Evolutionary conservation across 2,329 filamentous ascomycete species (phyloP).

Genomic region (Xylariaceae sp.): DNA sequence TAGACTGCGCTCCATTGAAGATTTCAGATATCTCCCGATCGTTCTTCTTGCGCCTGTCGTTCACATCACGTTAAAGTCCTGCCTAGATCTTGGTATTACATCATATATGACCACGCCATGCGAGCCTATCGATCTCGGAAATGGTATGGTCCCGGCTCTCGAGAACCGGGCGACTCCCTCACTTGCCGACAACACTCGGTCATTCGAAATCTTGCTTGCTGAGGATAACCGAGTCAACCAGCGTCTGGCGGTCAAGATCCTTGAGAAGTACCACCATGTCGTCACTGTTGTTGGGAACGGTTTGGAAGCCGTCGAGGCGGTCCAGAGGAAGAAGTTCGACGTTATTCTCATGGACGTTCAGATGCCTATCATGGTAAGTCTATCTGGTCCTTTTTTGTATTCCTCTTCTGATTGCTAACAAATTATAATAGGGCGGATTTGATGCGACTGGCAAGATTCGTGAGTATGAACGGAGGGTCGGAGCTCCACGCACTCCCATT

Average conservation of each 20-base stretch:
- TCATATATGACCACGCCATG: conserved; percentile 99
- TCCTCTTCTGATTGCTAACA: conserved; percentile 2
- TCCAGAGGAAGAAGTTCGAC: conserved; percentile 89
- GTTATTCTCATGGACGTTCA: conserved; percentile 99
- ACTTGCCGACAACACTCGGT: conserved; percentile 88
- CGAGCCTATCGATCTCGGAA: conserved; percentile 86
- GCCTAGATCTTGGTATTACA: conserved; percentile 91
- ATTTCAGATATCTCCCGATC: conserved; percentile 97
- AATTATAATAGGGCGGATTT: conserved; percentile 67
- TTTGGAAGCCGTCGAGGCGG: conserved; percentile 84
- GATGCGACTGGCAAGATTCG: conserved; percentile 95
- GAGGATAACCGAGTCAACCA: conserved; percentile 99
- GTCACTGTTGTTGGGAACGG: conserved; percentile 94
- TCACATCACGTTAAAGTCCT: conserved; percentile 87
- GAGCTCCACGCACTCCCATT: conserved; percentile 80
- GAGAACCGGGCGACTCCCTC: conserved; percentile 90
- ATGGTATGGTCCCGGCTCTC: conserved; percentile 90
- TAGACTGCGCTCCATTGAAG: conserved; percentile 76
- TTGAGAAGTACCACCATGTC: conserved; percentile 92
- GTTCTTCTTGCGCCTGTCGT: conserved; percentile 86
- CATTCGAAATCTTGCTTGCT: conserved; percentile 89
- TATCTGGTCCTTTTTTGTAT: conserved; percentile 29
- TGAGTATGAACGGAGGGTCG: conserved; percentile 82
- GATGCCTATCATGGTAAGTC: conserved; percentile 90
- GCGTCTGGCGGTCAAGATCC: conserved; percentile 88